Conservation (phyloP, 2,329 filamentous ascomycete genomes). For the Paracamarosporium sp. region DNA sequence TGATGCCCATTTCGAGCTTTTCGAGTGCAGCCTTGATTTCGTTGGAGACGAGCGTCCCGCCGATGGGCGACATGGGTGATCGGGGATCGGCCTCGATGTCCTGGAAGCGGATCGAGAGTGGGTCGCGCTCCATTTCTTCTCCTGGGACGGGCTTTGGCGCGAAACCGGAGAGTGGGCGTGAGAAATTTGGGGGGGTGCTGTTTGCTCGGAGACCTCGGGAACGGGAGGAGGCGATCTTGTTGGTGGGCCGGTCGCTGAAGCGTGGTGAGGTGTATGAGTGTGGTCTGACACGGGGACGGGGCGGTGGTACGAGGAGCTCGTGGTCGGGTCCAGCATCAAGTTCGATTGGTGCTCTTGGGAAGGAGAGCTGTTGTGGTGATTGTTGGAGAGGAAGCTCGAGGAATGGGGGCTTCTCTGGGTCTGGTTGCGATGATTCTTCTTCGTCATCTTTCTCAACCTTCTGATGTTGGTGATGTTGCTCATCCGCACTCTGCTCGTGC, state of each 20-base stretch:
- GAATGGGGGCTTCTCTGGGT: background rate
- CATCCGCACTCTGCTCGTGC: background rate
- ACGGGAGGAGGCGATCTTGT: conserved; percentile 38
- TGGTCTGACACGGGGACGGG: conserved; percentile 20
- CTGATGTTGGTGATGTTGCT: background rate
- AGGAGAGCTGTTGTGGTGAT: conserved; percentile 7
- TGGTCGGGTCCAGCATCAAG: conserved; percentile 3
- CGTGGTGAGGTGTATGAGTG: conserved; percentile 33
- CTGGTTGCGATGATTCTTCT: background rate
- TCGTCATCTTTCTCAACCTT: background rate
- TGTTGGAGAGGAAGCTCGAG: background rate
- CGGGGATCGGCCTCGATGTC: conserved; percentile 27
- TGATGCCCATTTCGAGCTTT: conserved; percentile 4
- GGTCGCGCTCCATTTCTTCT: conserved; percentile 31
- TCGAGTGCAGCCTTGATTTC: conserved; percentile 8
- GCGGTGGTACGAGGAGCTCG: conserved; percentile 6
- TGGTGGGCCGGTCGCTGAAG: conserved; percentile 29
- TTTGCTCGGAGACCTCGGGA: conserved; percentile 32
- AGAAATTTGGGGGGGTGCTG: conserved; percentile 32
- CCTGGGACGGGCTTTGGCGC: conserved; percentile 26
- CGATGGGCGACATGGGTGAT: conserved; percentile 22
- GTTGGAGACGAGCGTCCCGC: conserved; percentile 10
- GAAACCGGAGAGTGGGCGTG: conserved; percentile 26
- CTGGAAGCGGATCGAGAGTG: conserved; percentile 22
- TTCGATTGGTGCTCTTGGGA: background rate